Base-by-base conservation (phyloP, 371 early-diverging fungal genomes). In the Mortierella sp. region DNA sequence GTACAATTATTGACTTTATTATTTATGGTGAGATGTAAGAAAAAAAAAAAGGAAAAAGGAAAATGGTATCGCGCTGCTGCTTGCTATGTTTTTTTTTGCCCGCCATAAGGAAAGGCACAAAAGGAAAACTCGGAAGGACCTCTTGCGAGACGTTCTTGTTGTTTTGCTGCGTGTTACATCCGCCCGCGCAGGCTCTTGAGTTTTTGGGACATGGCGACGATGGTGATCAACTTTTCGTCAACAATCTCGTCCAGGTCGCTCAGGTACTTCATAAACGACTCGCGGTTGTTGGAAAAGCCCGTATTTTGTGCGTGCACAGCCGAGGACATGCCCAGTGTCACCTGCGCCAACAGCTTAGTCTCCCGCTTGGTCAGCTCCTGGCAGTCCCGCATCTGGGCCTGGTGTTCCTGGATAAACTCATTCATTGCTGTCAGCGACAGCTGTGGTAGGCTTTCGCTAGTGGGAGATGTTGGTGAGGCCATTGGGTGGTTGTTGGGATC, bases 341-440 rank as follows among this genome's bases (percentile, higher is more conserved):
- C 89, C 51, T 93, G 92, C 54, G 94, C 93, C 14, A 97, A 88
- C 72, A 97, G 88, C 85, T 92, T 93, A 72, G 94, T 94, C 88
- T 98, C 98, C 46, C 90, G 89, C 75, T 93, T 93, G 28, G 93
- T 90, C 64, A 93, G 89, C 55, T 97, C 97, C 14, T 94, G 93
- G 28, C 95, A 88, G 51, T 95, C 92, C 46, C 94, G 92, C 72
- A 98, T 90, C 82, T 96, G 95, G 46, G 91, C 90, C 8, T 96
- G 92, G 79, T 98, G 98, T 50, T 91, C 83, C 43, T 90, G 92
- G 10, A 96, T 90, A 75, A 98, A 93, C 4, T 92, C 91, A 28
- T 96, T 94, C 76, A 96, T 93, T 40, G 80, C 78, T 13, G 78
- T 34, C 64, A 2, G 40, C 64, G 34, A 34, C 24, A 64, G 34